A percentile compares a stretch with the other conserved stretches of the same genome.
Conservation (phyloP, 495 filamentous ascomycete genomes). For the Xylaria curta region DNA sequence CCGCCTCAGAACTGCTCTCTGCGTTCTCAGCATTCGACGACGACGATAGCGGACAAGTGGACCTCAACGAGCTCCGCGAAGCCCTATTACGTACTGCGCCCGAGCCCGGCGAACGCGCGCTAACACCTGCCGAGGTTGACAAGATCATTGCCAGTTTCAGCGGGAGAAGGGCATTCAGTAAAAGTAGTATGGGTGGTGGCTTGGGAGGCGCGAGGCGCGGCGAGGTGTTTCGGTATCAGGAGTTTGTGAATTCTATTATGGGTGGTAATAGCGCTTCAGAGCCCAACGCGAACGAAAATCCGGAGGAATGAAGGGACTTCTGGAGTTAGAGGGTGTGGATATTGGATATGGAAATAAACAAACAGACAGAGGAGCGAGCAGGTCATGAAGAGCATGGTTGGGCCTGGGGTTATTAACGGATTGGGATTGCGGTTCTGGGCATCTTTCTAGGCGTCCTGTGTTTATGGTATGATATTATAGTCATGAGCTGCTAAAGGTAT, state of each 20-base stretch:
- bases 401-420: background rate
- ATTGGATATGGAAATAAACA: background rate
- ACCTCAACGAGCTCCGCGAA: conserved; percentile 80
- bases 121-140: conserved; percentile 82
- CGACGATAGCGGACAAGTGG: conserved; percentile 91
- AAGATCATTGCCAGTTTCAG: conserved; percentile 83
- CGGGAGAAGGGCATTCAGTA: conserved; percentile 76
- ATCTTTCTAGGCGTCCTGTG: conserved; percentile 12
- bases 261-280: conserved; percentile 38
- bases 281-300: background rate
- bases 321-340: background rate
- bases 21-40: conserved; percentile 96
- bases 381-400: background rate
- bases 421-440: conserved; percentile 5
- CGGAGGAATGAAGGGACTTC: conserved; percentile 9
- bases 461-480: background rate
- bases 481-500: background rate
- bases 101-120: conserved; percentile 68
- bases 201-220: conserved; percentile 55
- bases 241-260: conserved; percentile 72
- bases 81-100: conserved; percentile 82
- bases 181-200: conserved; percentile 49
- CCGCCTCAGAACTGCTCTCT: conserved; percentile 76
- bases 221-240: conserved; percentile 79
- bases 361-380: background rate